Percentiles rank a stretch among this genome's conserved stretches.
Evolutionary conservation across 192 early-diverging fungal genomes (phyloP).

Genomic region (Linnemannia exigua): DNA sequence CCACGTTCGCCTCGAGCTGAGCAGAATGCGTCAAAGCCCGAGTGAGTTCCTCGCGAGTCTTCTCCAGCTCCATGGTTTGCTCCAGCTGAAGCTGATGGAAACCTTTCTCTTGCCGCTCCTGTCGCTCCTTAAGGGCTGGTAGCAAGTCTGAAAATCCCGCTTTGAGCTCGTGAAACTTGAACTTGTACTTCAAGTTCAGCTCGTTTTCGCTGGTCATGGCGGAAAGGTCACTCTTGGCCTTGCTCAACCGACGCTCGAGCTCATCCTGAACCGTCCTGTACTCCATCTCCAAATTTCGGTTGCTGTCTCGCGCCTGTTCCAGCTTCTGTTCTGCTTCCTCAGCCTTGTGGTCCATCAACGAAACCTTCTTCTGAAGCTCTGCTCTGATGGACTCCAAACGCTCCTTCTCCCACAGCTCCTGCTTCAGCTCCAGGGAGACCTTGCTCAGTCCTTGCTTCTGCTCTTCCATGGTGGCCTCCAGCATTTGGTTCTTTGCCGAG

Average conservation of each 20-base stretch:
- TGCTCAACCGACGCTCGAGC: constrained; percentile 36
- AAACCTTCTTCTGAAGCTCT: constrained; percentile 43
- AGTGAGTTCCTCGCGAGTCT: constrained; percentile 27
- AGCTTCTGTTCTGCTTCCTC: constrained; percentile 49
- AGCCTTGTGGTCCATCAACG: constrained; percentile 36
- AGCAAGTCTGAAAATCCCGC: constrained; percentile 45
- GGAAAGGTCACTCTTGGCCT: constrained; percentile 32
- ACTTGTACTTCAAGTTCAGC: constrained; percentile 45
- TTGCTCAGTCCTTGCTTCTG: constrained; percentile 21
- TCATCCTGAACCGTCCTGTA: constrained; percentile 47
- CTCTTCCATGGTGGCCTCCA: constrained; percentile 23
- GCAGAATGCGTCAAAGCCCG: constrained; percentile 12
- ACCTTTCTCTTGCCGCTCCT: constrained; percentile 39
- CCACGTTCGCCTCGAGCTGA: constrained; percentile 40
- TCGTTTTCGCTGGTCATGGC: constrained; percentile 40
- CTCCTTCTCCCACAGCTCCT: constrained; percentile 39
- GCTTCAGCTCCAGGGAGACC: constrained; percentile 21
- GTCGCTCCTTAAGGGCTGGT: constrained; percentile 28
- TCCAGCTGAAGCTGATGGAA: constrained; percentile 52
- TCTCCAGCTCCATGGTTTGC: constrained; percentile 47
- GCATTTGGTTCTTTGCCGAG: background rate
- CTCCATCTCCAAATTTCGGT: constrained; percentile 31
- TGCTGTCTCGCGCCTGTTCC: constrained; percentile 25
- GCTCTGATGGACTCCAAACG: constrained; percentile 15
- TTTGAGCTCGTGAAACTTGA: constrained; percentile 46